phyloP scores from a whole-genome alignment of 2,329 filamentous ascomycete genomes.

The Simplicillium aogashimaense region DNA sequence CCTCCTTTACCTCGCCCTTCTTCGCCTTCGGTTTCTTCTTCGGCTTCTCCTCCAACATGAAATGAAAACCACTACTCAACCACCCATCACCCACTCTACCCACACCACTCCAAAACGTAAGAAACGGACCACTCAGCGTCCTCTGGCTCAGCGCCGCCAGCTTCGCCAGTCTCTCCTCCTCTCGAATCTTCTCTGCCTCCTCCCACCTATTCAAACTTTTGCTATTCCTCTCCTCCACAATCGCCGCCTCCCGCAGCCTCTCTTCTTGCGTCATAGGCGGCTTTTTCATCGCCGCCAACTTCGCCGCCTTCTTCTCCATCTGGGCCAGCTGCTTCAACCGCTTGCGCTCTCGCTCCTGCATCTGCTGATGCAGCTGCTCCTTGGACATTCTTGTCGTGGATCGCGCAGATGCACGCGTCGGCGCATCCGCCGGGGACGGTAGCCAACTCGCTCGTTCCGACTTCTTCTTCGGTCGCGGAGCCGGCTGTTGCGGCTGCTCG shows the following conservation, averaged over 20 bases:
- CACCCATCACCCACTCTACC: slow-evolving; percentile 72
- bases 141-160: slow-evolving; percentile 82
- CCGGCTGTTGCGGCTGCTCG: slow-evolving; percentile 35
- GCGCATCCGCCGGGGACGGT: slow-evolving; percentile 41
- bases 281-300: slow-evolving; percentile 64
- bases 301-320: slow-evolving; percentile 60
- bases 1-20: slow-evolving; percentile 17
- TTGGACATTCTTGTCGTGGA: slow-evolving; percentile 50
- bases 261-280: slow-evolving; percentile 81
- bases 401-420: slow-evolving; percentile 48
- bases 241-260: slow-evolving; percentile 69
- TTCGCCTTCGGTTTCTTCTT: slow-evolving; percentile 38
- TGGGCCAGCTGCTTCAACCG: slow-evolving; percentile 59
- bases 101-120: slow-evolving; percentile 90
- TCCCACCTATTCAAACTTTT: slow-evolving; percentile 93
- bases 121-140: slow-evolving; percentile 77
- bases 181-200: slow-evolving; percentile 78
- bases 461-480: slow-evolving; percentile 47
- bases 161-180: slow-evolving; percentile 72
- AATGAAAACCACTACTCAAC: slow-evolving; percentile 58
- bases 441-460: slow-evolving; percentile 51
- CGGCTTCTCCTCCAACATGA: slow-evolving; percentile 51
- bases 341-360: slow-evolving; percentile 62
- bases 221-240: slow-evolving; percentile 76
- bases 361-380: slow-evolving; percentile 56